These are phyloP conservation scores for Saraca asoca DNA, from an alignment of 331 rosid species.

Conservation along the genomic window DNA sequence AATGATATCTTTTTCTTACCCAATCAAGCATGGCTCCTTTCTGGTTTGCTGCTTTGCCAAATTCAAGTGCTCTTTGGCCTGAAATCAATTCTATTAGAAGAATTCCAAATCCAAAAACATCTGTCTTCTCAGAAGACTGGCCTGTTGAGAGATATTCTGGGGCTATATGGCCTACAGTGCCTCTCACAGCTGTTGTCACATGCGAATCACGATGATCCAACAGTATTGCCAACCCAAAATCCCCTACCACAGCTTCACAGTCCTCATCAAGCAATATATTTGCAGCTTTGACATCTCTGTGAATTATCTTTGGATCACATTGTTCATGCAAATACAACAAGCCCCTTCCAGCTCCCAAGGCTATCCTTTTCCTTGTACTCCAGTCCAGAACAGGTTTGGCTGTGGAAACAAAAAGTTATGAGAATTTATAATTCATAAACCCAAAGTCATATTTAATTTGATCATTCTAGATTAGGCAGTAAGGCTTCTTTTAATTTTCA, in stretches of 20 bases:
- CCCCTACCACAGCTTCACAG: constrained; percentile 94
- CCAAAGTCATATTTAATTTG: not conserved
- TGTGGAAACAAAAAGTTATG: constrained; percentile 32
- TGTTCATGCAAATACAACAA: constrained; percentile 88
- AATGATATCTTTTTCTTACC: constrained; percentile 24
- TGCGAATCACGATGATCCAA: constrained; percentile 92
- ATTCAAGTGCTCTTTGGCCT: constrained; percentile 58
- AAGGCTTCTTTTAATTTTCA: too few relatives aligned
- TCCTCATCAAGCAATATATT: constrained; percentile 86
- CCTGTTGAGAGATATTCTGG: constrained; percentile 99
- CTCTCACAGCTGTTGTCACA: constrained; percentile 96
- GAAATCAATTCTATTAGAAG: constrained; percentile 89
- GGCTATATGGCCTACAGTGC: constrained; percentile 97
- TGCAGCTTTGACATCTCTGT: constrained; percentile 97
- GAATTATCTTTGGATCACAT: constrained; percentile 98
- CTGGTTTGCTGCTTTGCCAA: constrained; percentile 37
- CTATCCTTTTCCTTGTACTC: constrained; percentile 89
- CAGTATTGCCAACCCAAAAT: constrained; percentile 91
- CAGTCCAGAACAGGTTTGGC: constrained; percentile 86
- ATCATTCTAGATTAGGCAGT: too few relatives aligned
- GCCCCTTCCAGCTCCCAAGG: constrained; percentile 94
- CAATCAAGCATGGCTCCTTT: constrained; percentile 40
- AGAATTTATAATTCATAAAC: constrained; percentile 14
- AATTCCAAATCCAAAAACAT: constrained; percentile 95
- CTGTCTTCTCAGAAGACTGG: constrained; percentile 97